A percentile compares a stretch with the other conserved stretches of the same genome.
Evolutionary conservation across 2,329 filamentous ascomycete species (phyloP).

Genomic region (Didymella lethalis): DNA sequence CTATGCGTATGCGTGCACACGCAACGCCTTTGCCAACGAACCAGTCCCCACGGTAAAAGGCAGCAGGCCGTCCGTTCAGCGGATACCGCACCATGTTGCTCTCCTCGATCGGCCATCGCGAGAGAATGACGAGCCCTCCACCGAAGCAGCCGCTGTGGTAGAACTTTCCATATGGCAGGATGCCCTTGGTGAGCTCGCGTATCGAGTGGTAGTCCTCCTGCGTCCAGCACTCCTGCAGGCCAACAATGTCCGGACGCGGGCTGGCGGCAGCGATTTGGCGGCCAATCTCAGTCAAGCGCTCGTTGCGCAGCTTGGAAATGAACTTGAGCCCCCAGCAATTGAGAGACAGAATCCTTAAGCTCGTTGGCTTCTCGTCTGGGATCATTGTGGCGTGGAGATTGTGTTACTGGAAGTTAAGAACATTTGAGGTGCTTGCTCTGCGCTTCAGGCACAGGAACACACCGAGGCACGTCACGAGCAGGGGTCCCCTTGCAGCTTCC

Average conservation of each 20-base stretch:
- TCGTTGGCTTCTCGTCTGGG: constrained; percentile 51
- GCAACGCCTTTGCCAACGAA: constrained; percentile 95
- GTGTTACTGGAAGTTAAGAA: not conserved
- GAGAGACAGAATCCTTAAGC: constrained; percentile 81
- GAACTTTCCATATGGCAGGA: constrained; percentile 91
- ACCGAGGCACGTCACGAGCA: constrained; percentile 20
- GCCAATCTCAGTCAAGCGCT: constrained; percentile 84
- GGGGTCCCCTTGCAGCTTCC: constrained; percentile 16
- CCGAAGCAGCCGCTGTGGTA: constrained; percentile 91
- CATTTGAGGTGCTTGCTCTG: constrained; percentile 9
- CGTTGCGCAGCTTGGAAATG: constrained; percentile 77
- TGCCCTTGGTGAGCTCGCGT: constrained; percentile 72
- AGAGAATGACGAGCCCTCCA: constrained; percentile 86
- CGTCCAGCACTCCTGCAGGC: constrained; percentile 95
- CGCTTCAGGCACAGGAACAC: constrained; percentile 18
- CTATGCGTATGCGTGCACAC: constrained; percentile 78
- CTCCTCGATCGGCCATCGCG: constrained; percentile 90
- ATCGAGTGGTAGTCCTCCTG: constrained; percentile 83
- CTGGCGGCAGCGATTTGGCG: constrained; percentile 73
- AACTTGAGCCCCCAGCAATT: constrained; percentile 98
- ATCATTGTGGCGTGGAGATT: constrained; percentile 28
- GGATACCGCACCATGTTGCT: constrained; percentile 86
- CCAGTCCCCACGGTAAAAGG: constrained; percentile 95
- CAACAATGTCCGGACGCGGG: constrained; percentile 82
- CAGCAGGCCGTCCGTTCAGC: constrained; percentile 91